phyloP scores from a whole-genome alignment of 2,329 filamentous ascomycete genomes.

The Sclerotinia minor region DNA sequence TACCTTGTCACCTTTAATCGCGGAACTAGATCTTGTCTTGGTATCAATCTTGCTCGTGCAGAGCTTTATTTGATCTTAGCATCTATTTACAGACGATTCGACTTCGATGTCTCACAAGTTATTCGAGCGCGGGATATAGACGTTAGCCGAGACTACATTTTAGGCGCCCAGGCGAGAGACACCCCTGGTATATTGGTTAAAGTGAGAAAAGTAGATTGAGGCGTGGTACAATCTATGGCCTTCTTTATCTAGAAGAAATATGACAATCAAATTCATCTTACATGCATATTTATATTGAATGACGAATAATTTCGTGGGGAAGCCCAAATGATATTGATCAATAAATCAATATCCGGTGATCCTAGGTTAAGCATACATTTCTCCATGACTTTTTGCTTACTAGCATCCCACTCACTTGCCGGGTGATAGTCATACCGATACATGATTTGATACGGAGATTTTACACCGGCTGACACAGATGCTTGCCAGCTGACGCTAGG shows the following conservation, averaged over 20 bases:
- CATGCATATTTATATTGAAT: neutral
- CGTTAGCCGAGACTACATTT: neutral
- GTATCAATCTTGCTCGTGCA: constrained; percentile 38
- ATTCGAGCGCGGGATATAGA: constrained; percentile 4
- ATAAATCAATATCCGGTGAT: neutral
- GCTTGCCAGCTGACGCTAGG: neutral
- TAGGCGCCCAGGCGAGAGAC: constrained; percentile 5
- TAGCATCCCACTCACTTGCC: neutral
- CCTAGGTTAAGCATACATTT: neutral
- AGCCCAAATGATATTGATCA: neutral
- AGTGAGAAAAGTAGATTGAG: neutral
- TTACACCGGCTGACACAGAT: neutral
- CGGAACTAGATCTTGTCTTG: constrained; percentile 37
- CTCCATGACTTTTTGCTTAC: neutral
- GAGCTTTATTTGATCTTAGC: constrained; percentile 39
- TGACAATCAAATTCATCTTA: neutral
- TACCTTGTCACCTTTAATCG: constrained; percentile 37
- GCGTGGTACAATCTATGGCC: neutral
- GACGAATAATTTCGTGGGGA: neutral
- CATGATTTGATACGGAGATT: neutral
- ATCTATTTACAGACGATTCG: constrained; percentile 23
- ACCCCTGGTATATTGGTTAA: neutral
- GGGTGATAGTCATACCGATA: neutral
- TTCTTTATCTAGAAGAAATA: neutral
- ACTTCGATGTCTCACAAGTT: constrained; percentile 5